Conservation (phyloP, 352 stramenopile genomes). For the Globisporangium perplexum region DNA sequence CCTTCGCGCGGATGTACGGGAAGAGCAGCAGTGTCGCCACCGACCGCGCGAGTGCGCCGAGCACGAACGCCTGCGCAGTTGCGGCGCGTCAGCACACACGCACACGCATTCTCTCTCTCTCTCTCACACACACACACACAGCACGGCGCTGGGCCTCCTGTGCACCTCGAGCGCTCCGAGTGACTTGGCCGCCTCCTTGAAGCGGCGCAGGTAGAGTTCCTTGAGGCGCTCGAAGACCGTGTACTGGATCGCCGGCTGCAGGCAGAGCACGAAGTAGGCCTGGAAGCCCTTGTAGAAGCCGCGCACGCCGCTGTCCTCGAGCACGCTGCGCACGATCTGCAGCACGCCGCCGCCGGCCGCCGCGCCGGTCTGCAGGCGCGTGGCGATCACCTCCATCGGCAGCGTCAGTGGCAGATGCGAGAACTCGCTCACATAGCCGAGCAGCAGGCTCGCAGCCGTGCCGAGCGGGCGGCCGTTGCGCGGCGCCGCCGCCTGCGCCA, state of each 20-base stretch:
- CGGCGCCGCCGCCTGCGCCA: slow-evolving; percentile 54
- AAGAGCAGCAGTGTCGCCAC: slow-evolving; percentile 96
- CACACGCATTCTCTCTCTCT: too few relatives aligned
- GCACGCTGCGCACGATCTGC: slow-evolving; percentile 55
- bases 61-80: slow-evolving; percentile 85
- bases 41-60: slow-evolving; percentile 91
- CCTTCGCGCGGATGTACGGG: slow-evolving; percentile 95
- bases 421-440: slow-evolving; percentile 84
- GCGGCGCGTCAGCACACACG: slow-evolving; percentile 8
- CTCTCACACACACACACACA: slow-evolving; percentile 6
- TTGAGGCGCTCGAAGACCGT: slow-evolving; percentile 94
- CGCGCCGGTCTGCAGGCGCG: slow-evolving; percentile 67
- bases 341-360: slow-evolving; percentile 37
- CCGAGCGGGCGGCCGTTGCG: slow-evolving; percentile 55
- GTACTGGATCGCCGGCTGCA: slow-evolving; percentile 97
- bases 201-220: slow-evolving; percentile 55
- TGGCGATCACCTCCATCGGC: slow-evolving; percentile 88
- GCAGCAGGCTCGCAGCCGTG: slow-evolving; percentile 60
- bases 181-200: slow-evolving; percentile 46
- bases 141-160: not conserved
- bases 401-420: slow-evolving; percentile 75
- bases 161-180: slow-evolving; percentile 64
- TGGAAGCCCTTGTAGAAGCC: slow-evolving; percentile 87
- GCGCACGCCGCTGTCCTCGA: slow-evolving; percentile 55
- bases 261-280: slow-evolving; percentile 93